Evolutionary conservation across 148 eudicot genomes (phyloP), one percentile per base, ranked within the genome.

Genomic region (Simmondsia chinensis): DNA sequence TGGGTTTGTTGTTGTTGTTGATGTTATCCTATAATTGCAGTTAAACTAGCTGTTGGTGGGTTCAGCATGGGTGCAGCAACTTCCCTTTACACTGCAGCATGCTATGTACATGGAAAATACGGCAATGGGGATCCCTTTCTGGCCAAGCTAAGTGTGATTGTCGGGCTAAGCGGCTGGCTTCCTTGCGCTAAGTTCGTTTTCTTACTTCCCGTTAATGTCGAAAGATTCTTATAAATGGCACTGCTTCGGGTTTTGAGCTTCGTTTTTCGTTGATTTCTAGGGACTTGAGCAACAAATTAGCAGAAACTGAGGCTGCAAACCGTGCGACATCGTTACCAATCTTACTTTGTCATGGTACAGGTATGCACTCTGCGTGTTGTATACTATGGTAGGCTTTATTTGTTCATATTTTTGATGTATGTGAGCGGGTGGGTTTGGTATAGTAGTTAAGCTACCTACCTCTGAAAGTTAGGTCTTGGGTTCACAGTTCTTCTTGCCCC

Each of bases 21-120:
- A n/a, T n/a, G 43, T 13, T 63, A 52, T 21, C 25, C 25, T 33
- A 27, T 52, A 32, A 38, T n/a, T 51, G 57, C 78, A 83, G 96
- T 88, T 49, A 88, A 80, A 62, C 83, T 88, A 65, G 94, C 73
- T 33, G 77, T 88, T 45, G 94, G 96, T 54, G 96, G 96, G 39
- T 88, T 88, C 69, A 88, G 96, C 53, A 83, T 88, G 96, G 96
- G 96, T 63, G 94, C 94, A 54, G 96, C 94, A 53, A 61, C 75
- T 21, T 59, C 97, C 28, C 91, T 88, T 38, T 83, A 83, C 61
- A 76, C 87, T 21, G 87, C 84, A 20, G 56, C 65, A 27, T 88
- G 93, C 56, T 80, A 70, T 49, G 58, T 65, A 29, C 54, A 72
- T 21, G 72, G 93, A 28, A 89, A 80, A 23, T 89, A 66, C 59